A percentile compares a stretch with the other conserved stretches of the same genome.
Evolutionary conservation across 768 basidiomycete species (phyloP).

Genomic region (Trametes elegans): DNA sequence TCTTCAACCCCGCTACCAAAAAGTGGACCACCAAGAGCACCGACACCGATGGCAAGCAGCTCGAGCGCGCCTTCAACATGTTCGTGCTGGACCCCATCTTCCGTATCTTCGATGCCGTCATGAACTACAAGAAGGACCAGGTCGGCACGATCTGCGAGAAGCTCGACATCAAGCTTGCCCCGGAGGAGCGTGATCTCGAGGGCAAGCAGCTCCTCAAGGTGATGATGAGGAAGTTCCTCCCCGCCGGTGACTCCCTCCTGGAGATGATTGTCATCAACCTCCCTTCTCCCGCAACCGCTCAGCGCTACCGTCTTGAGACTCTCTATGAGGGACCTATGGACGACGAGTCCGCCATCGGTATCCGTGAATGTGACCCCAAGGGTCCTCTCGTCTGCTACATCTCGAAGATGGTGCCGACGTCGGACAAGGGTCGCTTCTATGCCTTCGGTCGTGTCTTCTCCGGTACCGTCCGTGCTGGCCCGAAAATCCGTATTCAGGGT

Average conservation of each 20-base stretch:
- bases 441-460: conserved; percentile 99
- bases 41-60: conserved; percentile 81
- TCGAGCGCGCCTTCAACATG: conserved; percentile 97
- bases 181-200: conserved; percentile 90
- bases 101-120: conserved; percentile 96
- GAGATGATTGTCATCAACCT: conserved; percentile 99
- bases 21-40: conserved; percentile 88
- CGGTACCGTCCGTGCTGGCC: conserved; percentile 94
- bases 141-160: conserved; percentile 87
- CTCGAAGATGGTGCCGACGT: conserved; percentile 99
- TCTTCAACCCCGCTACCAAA: conserved; percentile 93
- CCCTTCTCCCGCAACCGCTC: conserved; percentile 95
- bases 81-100: conserved; percentile 99
- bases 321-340: conserved; percentile 99
- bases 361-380: conserved; percentile 96
- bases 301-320: conserved; percentile 98
- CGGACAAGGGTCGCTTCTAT: conserved; percentile 99
- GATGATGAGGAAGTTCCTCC: conserved; percentile 99
- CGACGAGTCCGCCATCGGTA: conserved; percentile 97
- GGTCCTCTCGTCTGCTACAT: conserved; percentile 97
- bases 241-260: conserved; percentile 96
- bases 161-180: conserved; percentile 87
- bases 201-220: conserved; percentile 96
- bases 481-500: conserved; percentile 99
- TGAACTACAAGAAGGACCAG: conserved; percentile 98